Base-by-base conservation (phyloP, 2,329 filamentous ascomycete genomes). In the Annulohypoxylon truncatum region DNA sequence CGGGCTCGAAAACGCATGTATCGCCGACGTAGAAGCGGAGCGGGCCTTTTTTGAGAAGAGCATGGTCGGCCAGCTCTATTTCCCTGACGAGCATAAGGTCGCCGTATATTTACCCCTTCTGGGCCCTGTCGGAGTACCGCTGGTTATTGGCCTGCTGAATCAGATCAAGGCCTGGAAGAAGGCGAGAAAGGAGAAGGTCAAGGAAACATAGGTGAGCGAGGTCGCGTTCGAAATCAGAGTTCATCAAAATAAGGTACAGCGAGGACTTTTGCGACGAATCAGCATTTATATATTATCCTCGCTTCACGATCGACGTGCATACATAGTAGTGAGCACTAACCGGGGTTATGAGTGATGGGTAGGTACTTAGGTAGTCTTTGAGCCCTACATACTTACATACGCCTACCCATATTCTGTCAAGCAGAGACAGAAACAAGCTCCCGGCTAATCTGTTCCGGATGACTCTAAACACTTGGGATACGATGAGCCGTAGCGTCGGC, bases 11-110 rank as follows among this genome's bases (percentile, higher is more conserved):
- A 90, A 95, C 76, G 95, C 95, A 0, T 88, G 92, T 8, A 88
- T 93, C 48, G 96, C 96, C 4, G 94, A 97, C 79, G 87, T 88
- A 2, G 93, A 96, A 76, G 95, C 94, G 0, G 96, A 99, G 78
- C 89, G 91, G 66, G 95, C 95, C 0, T 99, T 99, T 79, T 99
- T 99, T 72, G 96, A 99, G 80, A 97, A 97, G 80, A 97, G 92
- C 75, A 99, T 99, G 96, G 96, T 99, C 10, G 96, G 94, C 0
- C 96, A 98, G 81, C 90, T 98, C 1, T 99, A 98, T 79, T 99
- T 99, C 78, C 96, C 96, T 0, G 96, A 99, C 75, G 96, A 99
- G 81, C 96, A 99, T 79, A 99, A 98, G 79, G 88, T 99, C 22
- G 96, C 96, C 0, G 96, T 99, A 0, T 99, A 99, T 77, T 80